Conservation (phyloP, 768 basidiomycete species). For the Pisolithus albus region DNA sequence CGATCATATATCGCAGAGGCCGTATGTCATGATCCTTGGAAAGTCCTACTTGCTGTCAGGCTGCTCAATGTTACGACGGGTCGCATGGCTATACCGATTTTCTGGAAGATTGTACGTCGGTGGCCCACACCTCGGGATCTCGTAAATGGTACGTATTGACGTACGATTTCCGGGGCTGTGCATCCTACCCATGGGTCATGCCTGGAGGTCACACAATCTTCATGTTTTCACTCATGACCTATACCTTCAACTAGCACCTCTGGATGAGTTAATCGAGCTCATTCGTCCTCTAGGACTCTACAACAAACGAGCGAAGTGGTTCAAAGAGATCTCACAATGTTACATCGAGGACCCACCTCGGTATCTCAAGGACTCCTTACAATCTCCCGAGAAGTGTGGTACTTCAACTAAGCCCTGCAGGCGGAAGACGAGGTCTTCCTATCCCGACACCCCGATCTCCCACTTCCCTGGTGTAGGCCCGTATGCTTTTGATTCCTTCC, state of each 20-base stretch:
- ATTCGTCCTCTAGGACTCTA: slow-evolving; percentile 55
- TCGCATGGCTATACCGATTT: slow-evolving; percentile 56
- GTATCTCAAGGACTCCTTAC: slow-evolving; percentile 26
- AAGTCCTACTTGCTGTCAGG: slow-evolving; percentile 57
- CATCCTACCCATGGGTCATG: background rate
- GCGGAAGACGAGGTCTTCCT: slow-evolving; percentile 12
- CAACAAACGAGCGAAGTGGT: slow-evolving; percentile 47
- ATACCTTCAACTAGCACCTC: slow-evolving; percentile 29
- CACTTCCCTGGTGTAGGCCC: slow-evolving; percentile 59
- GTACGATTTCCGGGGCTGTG: background rate
- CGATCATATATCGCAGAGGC: slow-evolving; percentile 32
- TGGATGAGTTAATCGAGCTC: slow-evolving; percentile 36
- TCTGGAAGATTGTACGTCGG: slow-evolving; percentile 45
- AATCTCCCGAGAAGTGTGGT: background rate
- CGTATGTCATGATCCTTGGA: slow-evolving; percentile 58
- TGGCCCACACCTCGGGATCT: slow-evolving; percentile 57
- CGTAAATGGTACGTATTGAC: slow-evolving; percentile 40
- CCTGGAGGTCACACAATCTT: too few relatives aligned
- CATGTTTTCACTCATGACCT: background rate
- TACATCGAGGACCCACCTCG: slow-evolving; percentile 43
- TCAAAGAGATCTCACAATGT: slow-evolving; percentile 46
- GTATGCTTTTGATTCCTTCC: slow-evolving; percentile 72
- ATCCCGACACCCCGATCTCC: slow-evolving; percentile 45
- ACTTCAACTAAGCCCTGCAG: background rate
- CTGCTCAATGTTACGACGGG: slow-evolving; percentile 68